These are phyloP conservation scores for Phytophthora ohioensis DNA, from an alignment of 352 stramenopile genomes.

Conservation along the genomic window DNA sequence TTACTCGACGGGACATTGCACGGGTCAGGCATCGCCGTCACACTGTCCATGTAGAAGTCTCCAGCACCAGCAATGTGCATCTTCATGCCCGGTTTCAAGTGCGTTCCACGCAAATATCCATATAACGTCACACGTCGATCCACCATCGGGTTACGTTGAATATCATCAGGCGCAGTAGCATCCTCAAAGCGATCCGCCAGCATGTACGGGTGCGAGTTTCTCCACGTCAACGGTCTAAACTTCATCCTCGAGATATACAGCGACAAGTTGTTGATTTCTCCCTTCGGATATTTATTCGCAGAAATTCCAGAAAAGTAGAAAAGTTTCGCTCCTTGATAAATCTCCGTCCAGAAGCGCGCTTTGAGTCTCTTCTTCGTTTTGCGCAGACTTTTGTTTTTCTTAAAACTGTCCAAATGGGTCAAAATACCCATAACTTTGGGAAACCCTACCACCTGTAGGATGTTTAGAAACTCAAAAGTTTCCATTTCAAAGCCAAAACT, in stretches of 20 bases:
- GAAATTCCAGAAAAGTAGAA: slow-evolving; percentile 98
- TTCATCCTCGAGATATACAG: slow-evolving; percentile 98
- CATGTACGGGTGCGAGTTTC: slow-evolving; percentile 99
- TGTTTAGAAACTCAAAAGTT: slow-evolving; percentile 99
- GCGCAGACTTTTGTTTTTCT: slow-evolving; percentile 97
- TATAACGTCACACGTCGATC: slow-evolving; percentile 97
- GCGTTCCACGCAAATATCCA: slow-evolving; percentile 98
- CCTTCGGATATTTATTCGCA: slow-evolving; percentile 99
- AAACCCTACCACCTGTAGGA: slow-evolving; percentile 95
- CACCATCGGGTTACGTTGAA: slow-evolving; percentile 93
- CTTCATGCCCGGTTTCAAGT: slow-evolving; percentile 97
- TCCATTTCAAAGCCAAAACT: slow-evolving; percentile 99
- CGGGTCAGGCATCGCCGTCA: slow-evolving; percentile 96
- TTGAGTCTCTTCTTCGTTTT: slow-evolving; percentile 99
- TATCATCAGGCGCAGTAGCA: slow-evolving; percentile 95
- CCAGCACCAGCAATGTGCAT: slow-evolving; percentile 98
- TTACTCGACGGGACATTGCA: slow-evolving; percentile 93
- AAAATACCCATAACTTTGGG: slow-evolving; percentile 98
- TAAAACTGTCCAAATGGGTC: slow-evolving; percentile 99
- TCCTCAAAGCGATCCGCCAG: slow-evolving; percentile 98
- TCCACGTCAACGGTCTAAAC: slow-evolving; percentile 98
- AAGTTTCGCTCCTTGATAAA: slow-evolving; percentile 95
- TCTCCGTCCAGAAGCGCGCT: slow-evolving; percentile 99
- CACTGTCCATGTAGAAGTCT: slow-evolving; percentile 96
- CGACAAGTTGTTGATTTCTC: slow-evolving; percentile 98